phyloP scores from a whole-genome alignment of 139 green algal species.

The Pedinophyceae sp. region DNA sequence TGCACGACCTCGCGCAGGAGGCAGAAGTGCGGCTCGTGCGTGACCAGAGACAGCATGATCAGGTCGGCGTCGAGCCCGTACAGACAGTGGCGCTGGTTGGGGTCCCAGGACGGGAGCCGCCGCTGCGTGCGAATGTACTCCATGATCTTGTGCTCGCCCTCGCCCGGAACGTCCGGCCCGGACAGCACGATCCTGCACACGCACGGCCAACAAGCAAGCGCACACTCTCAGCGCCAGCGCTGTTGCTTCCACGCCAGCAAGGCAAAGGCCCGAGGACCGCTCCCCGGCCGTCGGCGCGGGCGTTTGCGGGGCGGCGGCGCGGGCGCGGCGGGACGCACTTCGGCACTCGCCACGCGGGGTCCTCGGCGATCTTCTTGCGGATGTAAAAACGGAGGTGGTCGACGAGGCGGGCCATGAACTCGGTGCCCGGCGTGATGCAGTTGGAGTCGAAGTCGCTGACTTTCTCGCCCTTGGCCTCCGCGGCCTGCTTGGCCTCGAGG shows the following conservation, averaged over 20 bases:
- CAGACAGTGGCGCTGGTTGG: constrained; percentile 76
- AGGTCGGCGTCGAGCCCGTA: constrained; percentile 92
- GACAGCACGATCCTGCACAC: background rate
- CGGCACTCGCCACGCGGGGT: constrained; percentile 51
- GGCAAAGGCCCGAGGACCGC: too few relatives aligned
- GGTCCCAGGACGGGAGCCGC: constrained; percentile 21
- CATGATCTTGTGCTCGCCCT: constrained; percentile 98
- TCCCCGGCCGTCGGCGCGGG: too few relatives aligned
- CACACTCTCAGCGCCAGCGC: too few relatives aligned
- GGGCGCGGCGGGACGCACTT: too few relatives aligned
- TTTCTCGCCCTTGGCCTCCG: constrained; percentile 30
- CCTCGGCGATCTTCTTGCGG: constrained; percentile 62
- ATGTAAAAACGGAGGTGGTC: constrained; percentile 77
- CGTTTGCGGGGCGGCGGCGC: too few relatives aligned
- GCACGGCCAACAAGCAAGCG: too few relatives aligned
- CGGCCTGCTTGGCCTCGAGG: constrained; percentile 13
- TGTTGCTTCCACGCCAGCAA: too few relatives aligned
- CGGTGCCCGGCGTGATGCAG: constrained; percentile 73
- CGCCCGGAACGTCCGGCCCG: constrained; percentile 16
- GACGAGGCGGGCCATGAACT: constrained; percentile 57
- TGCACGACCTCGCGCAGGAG: constrained; percentile 73
- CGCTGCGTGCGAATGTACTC: constrained; percentile 80
- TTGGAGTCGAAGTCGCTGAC: constrained; percentile 68
- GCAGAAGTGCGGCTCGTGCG: constrained; percentile 91
- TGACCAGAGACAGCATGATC: constrained; percentile 88